Percentiles rank a stretch among this genome's conserved stretches.
Conservation (phyloP, 257 asterid genomes). For the Forsythia suspensa region DNA sequence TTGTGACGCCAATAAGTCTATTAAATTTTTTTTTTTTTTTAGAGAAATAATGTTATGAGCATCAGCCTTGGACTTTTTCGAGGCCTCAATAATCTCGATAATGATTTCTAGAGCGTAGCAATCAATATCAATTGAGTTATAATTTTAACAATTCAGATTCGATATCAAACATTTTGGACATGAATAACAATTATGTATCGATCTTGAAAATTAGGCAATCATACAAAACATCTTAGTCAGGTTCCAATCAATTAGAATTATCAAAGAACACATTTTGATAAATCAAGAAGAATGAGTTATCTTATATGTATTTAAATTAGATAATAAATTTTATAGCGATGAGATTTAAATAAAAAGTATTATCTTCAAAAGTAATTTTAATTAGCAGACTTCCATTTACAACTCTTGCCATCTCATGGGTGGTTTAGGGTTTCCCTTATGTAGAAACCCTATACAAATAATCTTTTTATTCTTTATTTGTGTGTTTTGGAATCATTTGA, state of each 20-base stretch:
- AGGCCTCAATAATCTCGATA: too few species aligned
- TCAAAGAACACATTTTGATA: neutral
- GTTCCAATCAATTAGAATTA: neutral
- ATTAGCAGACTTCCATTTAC: constrained; percentile 15
- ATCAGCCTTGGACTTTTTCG: neutral
- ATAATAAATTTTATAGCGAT: neutral
- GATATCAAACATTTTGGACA: too few species aligned
- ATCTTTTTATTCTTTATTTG: neutral
- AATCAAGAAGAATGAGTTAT: neutral
- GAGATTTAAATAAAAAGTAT: neutral
- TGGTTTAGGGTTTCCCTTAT: neutral
- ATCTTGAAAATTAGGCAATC: neutral
- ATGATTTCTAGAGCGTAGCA: too few species aligned
- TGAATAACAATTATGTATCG: neutral
- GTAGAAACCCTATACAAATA: neutral
- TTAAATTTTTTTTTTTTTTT: too few species aligned
- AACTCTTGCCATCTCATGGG: neutral
- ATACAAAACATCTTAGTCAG: neutral
- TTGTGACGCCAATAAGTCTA: too few species aligned
- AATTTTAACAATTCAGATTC: too few species aligned
- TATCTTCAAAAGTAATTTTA: neutral
- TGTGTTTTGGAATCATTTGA: constrained; percentile 20
- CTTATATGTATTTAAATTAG: neutral
- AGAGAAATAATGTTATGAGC: too few species aligned
- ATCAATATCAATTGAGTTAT: too few species aligned